phyloP scores from a whole-genome alignment of 1,284 basidiomycete species.

The Ganoderma meredithae region DNA sequence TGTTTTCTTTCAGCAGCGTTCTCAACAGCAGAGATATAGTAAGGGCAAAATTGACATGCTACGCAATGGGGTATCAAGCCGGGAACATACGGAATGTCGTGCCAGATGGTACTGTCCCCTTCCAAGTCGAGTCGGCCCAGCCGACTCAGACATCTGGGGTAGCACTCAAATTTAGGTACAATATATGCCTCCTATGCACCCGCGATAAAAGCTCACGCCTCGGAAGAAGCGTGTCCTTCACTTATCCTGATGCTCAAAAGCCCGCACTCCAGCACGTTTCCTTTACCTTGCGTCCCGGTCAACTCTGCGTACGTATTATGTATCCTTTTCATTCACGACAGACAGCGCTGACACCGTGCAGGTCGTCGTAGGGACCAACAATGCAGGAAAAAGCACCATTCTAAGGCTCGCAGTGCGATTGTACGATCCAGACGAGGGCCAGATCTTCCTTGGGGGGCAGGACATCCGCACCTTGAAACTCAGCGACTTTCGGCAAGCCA shows the following conservation, averaged over 20 bases:
- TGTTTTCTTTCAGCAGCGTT: slow-evolving; percentile 55
- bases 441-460: slow-evolving; percentile 67
- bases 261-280: slow-evolving; percentile 69
- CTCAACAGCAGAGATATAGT: slow-evolving; percentile 63
- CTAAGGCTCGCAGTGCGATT: slow-evolving; percentile 75
- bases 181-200: not conserved
- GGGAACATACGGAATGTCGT: slow-evolving; percentile 66
- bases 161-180: slow-evolving; percentile 71
- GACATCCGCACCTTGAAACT: slow-evolving; percentile 69
- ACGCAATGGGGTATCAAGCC: slow-evolving; percentile 48
- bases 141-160: slow-evolving; percentile 63
- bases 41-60: slow-evolving; percentile 56
- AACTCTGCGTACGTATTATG: slow-evolving; percentile 59
- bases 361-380: slow-evolving; percentile 78
- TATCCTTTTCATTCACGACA: not conserved
- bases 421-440: slow-evolving; percentile 72
- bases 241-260: slow-evolving; percentile 57
- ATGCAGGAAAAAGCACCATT: slow-evolving; percentile 81
- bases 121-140: slow-evolving; percentile 65
- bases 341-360: not conserved
- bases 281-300: slow-evolving; percentile 73
- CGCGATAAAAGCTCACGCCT: not conserved
- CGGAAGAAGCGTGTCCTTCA: slow-evolving; percentile 69
- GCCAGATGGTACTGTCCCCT: slow-evolving; percentile 60
- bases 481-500: slow-evolving; percentile 65